Conservation (phyloP, 371 early-diverging fungal genomes). For the Syncephalis fuscata region DNA sequence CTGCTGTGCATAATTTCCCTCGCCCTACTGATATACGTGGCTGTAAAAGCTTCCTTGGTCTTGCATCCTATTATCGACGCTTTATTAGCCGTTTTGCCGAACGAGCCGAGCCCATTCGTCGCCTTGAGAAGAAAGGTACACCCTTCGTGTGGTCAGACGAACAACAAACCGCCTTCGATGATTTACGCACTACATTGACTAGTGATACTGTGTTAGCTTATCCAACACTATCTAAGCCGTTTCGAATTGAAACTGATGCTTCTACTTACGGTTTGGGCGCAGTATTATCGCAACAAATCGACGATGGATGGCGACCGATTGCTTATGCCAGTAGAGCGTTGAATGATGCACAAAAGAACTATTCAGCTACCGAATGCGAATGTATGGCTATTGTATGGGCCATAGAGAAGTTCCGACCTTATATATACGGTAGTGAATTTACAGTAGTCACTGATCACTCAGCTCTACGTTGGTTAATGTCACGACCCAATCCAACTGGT, state of each 20-base stretch:
- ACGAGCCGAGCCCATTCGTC: slow-evolving; percentile 5
- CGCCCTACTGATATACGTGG: slow-evolving; percentile 8
- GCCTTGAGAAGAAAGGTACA: slow-evolving; percentile 7
- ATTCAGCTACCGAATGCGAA: slow-evolving; percentile 10
- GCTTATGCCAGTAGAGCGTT: slow-evolving; percentile 6
- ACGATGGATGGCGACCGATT: slow-evolving; percentile 5
- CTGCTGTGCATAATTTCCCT: slow-evolving; percentile 4
- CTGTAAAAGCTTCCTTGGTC: slow-evolving; percentile 13
- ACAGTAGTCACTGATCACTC: slow-evolving; percentile 15
- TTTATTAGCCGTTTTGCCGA: slow-evolving; percentile 14
- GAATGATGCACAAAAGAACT: slow-evolving; percentile 7
- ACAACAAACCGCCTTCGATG: slow-evolving; percentile 10
- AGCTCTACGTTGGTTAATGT: slow-evolving; percentile 7
- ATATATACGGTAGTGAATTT: slow-evolving; percentile 11
- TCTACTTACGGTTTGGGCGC: slow-evolving; percentile 13
- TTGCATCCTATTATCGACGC: slow-evolving; percentile 13
- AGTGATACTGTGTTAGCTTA: slow-evolving; percentile 10
- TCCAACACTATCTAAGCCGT: slow-evolving; percentile 9
- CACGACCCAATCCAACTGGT: slow-evolving; percentile 3
- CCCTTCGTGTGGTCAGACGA: slow-evolving; percentile 7
- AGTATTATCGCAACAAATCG: slow-evolving; percentile 15
- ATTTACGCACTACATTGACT: slow-evolving; percentile 6
- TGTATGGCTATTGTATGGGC: slow-evolving; percentile 17
- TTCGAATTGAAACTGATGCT: slow-evolving; percentile 18
- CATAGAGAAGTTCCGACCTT: slow-evolving; percentile 12